phyloP scores from a whole-genome alignment of 331 rosid species.

The Saraca asoca region DNA sequence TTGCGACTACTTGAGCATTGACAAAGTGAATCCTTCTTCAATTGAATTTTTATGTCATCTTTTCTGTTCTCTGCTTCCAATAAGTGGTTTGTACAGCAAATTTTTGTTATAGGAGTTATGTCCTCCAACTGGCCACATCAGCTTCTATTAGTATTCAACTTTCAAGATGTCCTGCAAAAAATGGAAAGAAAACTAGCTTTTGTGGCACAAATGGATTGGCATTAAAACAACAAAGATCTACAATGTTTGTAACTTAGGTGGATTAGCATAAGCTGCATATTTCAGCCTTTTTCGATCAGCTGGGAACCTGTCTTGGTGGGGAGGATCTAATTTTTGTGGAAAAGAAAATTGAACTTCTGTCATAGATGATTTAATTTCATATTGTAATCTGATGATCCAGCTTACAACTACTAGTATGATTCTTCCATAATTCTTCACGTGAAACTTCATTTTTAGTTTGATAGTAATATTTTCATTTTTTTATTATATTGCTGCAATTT shows the following conservation, averaged over 20 bases:
- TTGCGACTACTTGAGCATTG: too few relatives aligned
- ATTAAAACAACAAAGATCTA: too few relatives aligned
- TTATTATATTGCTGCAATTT: neutral
- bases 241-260: too few relatives aligned
- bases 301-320: neutral
- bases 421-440: neutral
- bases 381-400: neutral
- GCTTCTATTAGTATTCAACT: neutral
- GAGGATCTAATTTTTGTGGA: constrained; percentile 12
- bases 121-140: constrained; percentile 1
- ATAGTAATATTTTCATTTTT: neutral
- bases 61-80: too few relatives aligned
- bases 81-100: too few relatives aligned
- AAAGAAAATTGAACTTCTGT: constrained; percentile 5
- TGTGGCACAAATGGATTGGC: neutral
- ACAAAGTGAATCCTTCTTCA: too few relatives aligned
- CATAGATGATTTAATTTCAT: too few relatives aligned
- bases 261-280: too few relatives aligned
- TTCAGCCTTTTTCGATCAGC: too few relatives aligned
- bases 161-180: neutral
- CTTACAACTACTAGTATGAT: neutral
- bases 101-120: constrained; percentile 1
- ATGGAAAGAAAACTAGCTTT: constrained; percentile 1
- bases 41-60: too few relatives aligned
- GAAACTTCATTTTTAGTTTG: neutral